Conservation (phyloP, 2,329 filamentous ascomycete species). For the Cercospora sp. region DNA sequence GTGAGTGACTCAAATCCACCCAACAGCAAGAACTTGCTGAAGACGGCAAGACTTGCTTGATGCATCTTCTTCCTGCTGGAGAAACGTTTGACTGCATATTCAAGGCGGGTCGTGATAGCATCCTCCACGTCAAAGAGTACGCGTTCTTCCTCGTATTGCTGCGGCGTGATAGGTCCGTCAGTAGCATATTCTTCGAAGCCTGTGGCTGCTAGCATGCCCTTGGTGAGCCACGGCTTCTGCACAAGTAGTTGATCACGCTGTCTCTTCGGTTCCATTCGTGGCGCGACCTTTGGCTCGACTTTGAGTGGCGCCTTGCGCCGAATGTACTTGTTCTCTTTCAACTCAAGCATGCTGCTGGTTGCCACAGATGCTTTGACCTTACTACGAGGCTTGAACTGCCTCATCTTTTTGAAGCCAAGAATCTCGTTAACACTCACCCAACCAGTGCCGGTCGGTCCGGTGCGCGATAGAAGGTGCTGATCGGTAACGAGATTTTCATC, state of each 20-base stretch:
- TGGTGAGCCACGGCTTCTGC: conserved; percentile 42
- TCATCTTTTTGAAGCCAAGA: conserved; percentile 50
- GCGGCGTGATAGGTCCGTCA: conserved; percentile 74
- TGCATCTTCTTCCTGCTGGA: conserved; percentile 74
- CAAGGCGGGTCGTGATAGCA: conserved; percentile 66
- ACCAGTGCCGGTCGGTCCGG: conserved; percentile 44
- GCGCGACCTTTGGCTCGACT: conserved; percentile 31
- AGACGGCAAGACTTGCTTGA: conserved; percentile 61
- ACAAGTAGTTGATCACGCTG: conserved; percentile 36
- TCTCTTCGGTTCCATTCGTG: conserved; percentile 26
- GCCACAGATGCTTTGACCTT: conserved; percentile 46
- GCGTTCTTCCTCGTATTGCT: conserved; percentile 66
- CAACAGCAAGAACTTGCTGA: conserved; percentile 77
- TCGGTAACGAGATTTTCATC: conserved; percentile 51
- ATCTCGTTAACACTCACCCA: conserved; percentile 49
- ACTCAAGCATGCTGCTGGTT: conserved; percentile 45
- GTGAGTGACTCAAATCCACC: conserved; percentile 71
- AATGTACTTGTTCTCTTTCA: conserved; percentile 46
- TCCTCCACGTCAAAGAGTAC: conserved; percentile 64
- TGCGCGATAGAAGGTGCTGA: conserved; percentile 45
- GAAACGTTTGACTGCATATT: conserved; percentile 81
- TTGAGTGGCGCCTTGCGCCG: conserved; percentile 45
- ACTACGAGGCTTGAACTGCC: conserved; percentile 44
- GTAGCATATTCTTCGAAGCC: conserved; percentile 69
- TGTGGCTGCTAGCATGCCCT: conserved; percentile 47